phyloP scores from a whole-genome alignment of 176 grass and related monocot genomes.

The Aegilops tauschii region DNA sequence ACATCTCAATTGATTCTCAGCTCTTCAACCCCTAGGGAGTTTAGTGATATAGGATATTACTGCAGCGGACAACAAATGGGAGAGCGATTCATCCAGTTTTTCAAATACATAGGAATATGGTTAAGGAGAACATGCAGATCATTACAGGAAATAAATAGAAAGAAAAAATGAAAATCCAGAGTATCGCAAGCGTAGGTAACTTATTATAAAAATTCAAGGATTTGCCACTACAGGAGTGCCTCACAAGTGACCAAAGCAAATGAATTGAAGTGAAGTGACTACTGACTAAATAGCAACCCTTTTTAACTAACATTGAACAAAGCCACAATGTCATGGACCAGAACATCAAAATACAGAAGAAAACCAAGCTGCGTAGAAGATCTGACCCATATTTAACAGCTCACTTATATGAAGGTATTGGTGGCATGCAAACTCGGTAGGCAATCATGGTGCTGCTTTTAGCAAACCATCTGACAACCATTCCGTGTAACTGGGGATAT shows the following conservation, averaged over 20 bases:
- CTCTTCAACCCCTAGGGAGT: too few relatives aligned
- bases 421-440: too few relatives aligned
- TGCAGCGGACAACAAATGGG: too few relatives aligned
- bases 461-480: background rate
- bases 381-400: background rate
- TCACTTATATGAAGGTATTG: background rate
- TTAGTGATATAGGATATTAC: too few relatives aligned
- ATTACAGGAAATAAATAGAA: too few relatives aligned
- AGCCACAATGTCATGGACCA: background rate
- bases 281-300: background rate
- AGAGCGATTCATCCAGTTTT: too few relatives aligned
- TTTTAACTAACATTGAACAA: background rate
- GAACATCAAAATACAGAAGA: background rate
- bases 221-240: background rate
- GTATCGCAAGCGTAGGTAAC: background rate
- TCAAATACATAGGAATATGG: too few relatives aligned
- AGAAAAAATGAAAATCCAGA: background rate
- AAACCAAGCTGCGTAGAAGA: background rate
- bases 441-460: background rate
- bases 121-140: too few relatives aligned
- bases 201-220: background rate
- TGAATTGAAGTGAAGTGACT: background rate
- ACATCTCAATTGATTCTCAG: too few relatives aligned
- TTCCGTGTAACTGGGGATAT: background rate
- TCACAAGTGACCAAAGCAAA: background rate